Evolutionary conservation across 2,329 filamentous ascomycete species (phyloP).

Genomic region (Phialophora macrospora): DNA sequence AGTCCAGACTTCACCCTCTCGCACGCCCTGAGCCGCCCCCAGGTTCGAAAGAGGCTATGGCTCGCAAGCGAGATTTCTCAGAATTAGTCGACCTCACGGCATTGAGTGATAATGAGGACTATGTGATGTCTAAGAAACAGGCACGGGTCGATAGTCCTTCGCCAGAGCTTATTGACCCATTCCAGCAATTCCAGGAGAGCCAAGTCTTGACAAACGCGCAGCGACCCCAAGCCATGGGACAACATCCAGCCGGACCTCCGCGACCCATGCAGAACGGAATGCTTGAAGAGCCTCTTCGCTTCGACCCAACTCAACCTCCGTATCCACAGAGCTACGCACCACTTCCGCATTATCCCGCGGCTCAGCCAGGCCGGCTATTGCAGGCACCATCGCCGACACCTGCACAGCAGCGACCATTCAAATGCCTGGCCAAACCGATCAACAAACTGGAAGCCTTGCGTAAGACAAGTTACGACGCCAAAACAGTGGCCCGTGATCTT

Average conservation of each 20-base stretch:
- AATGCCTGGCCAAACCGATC: constrained; percentile 52
- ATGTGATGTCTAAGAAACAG: constrained; percentile 42
- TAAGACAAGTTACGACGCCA: constrained; percentile 62
- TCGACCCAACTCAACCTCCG: constrained; percentile 7
- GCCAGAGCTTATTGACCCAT: constrained; percentile 24
- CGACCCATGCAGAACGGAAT: neutral
- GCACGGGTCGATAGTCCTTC: constrained; percentile 31
- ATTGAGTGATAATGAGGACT: constrained; percentile 54
- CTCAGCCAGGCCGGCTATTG: neutral
- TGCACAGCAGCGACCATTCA: constrained; percentile 14
- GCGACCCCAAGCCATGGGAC: neutral
- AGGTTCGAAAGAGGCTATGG: constrained; percentile 59
- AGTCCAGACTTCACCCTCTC: neutral
- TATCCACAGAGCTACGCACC: constrained; percentile 1
- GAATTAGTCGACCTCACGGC: constrained; percentile 60
- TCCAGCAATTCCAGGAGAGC: constrained; percentile 23
- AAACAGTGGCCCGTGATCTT: constrained; percentile 67
- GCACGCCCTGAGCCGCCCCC: constrained; percentile 36
- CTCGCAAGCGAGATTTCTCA: constrained; percentile 60
- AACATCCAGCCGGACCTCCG: neutral
- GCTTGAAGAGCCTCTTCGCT: constrained; percentile 5
- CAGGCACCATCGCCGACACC: neutral
- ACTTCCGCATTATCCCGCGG: constrained; percentile 1
- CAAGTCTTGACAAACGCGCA: neutral
- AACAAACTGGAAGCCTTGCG: constrained; percentile 46